Evolutionary conservation across 331 rosid genomes (phyloP).

Genomic region (Malus hybrid): DNA sequence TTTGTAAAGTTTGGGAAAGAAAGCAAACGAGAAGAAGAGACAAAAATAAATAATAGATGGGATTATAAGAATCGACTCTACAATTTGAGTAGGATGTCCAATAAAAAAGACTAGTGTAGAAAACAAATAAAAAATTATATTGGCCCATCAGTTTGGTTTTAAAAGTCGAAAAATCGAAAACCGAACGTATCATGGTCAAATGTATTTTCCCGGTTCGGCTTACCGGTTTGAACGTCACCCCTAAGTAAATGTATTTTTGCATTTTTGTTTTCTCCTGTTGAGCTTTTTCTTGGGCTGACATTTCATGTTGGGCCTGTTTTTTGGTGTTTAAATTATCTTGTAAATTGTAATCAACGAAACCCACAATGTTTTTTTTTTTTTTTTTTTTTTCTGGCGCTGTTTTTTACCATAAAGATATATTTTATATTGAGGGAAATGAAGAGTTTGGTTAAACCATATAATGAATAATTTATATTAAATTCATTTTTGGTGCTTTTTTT

Average conservation of each 20-base stretch:
- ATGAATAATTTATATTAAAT: too few relatives aligned
- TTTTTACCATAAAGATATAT: too few relatives aligned
- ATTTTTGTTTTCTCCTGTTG: neutral
- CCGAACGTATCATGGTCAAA: neutral
- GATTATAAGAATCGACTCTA: too few relatives aligned
- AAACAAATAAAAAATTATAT: neutral
- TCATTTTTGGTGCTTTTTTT: accelerated
- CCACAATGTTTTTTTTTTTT: too few relatives aligned
- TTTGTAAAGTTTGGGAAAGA: too few relatives aligned
- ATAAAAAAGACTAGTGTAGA: neutral
- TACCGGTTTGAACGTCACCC: too few relatives aligned
- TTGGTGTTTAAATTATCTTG: neutral
- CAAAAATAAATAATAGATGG: too few relatives aligned
- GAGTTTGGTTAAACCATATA: accelerated
- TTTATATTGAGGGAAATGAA: accelerated
- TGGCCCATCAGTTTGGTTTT: neutral
- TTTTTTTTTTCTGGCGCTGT: too few relatives aligned
- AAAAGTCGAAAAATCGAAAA: neutral
- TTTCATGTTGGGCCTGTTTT: neutral
- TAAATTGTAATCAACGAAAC: neutral
- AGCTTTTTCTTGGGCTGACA: neutral
- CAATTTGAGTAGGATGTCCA: too few relatives aligned
- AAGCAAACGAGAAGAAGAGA: too few relatives aligned
- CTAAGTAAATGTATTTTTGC: neutral
- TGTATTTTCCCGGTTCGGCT: neutral